Conservation (phyloP, 768 basidiomycete genomes). For the Favolaschia claudopus region DNA sequence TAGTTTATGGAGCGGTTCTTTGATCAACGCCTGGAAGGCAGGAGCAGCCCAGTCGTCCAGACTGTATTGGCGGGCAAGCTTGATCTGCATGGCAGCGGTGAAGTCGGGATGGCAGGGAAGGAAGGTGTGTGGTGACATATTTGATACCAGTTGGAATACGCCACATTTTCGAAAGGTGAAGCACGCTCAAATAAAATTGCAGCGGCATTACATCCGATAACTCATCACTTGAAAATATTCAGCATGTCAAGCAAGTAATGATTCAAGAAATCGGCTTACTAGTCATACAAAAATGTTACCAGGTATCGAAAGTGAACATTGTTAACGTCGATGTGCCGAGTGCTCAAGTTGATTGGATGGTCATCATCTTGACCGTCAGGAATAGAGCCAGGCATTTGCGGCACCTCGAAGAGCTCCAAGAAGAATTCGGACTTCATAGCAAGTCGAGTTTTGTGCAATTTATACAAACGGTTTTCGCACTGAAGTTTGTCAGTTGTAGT, state of each 20-base stretch:
- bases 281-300: not conserved
- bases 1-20: not conserved
- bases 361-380: not conserved
- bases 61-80: conserved; percentile 8
- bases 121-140: not conserved
- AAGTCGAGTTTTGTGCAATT: not conserved
- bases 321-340: not conserved
- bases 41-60: conserved; percentile 4
- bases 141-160: not conserved
- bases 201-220: no score
- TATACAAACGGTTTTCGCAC: not conserved
- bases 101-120: not conserved
- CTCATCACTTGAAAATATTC: no score
- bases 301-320: not conserved
- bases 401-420: not conserved
- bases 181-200: no score
- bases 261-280: not conserved
- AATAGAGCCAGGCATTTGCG: not conserved
- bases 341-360: conserved; percentile 10
- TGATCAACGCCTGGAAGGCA: not conserved
- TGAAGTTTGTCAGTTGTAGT: no score
- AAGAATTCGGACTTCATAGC: not conserved
- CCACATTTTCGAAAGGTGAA: no score
- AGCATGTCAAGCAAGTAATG: no score
- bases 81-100: conserved; percentile 8